phyloP scores from a whole-genome alignment of 305 asterid genomes.

The Plantago coronopus region DNA sequence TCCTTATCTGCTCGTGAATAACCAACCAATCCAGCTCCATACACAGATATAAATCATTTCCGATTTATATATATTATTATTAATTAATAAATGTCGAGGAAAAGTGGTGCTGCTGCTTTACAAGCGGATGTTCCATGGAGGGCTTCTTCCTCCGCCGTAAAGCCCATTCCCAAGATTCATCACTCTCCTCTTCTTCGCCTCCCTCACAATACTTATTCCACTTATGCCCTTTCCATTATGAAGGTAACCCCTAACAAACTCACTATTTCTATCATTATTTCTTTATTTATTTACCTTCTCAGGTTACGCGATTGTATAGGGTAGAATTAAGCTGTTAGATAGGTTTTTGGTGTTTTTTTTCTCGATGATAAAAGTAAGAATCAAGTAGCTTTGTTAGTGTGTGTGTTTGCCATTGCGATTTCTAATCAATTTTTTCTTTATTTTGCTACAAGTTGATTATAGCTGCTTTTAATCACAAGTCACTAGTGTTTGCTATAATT shows the following conservation, averaged over 20 bases:
- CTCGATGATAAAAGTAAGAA: no score
- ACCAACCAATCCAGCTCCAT: no score
- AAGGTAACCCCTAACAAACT: slow-evolving; percentile 40
- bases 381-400: no score
- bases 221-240: slow-evolving; percentile 70
- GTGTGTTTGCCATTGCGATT: no score
- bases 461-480: no score
- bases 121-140: slow-evolving; percentile 85
- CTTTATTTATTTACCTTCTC: slow-evolving; percentile 7
- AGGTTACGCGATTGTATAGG: no score
- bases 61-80: neutral
- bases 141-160: slow-evolving; percentile 53
- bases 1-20: no score
- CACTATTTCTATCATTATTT: neutral
- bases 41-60: neutral
- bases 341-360: no score
- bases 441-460: no score
- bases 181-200: slow-evolving; percentile 77
- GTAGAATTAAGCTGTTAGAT: no score
- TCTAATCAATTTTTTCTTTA: no score
- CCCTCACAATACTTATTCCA: slow-evolving; percentile 53
- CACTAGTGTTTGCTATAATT: no score
- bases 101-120: slow-evolving; percentile 48
- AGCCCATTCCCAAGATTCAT: slow-evolving; percentile 83
- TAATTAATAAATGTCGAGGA: slow-evolving; percentile 34